These are phyloP conservation scores for Saccharomyces hybrid DNA, from an alignment of 1,139 yeast genomes.

Conservation along the genomic window DNA sequence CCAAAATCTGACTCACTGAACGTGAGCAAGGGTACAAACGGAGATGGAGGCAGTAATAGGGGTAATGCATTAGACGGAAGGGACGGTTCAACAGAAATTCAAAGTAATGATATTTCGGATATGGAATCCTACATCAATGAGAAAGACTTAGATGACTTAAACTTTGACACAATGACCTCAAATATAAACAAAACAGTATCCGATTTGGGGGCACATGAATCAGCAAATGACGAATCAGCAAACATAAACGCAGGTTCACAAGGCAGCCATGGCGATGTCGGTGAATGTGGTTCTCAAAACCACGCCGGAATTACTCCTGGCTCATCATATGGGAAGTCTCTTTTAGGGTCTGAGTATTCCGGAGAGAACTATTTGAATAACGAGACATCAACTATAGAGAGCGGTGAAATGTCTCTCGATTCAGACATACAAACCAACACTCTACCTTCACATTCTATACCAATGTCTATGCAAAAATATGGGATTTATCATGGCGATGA, in stretches of 20 bases:
- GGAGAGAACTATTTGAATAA: constrained; percentile 27
- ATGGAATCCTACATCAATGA: constrained; percentile 30
- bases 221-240: constrained; percentile 5
- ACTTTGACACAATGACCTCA: constrained; percentile 15
- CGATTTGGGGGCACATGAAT: constrained; percentile 2
- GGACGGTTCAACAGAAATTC: constrained; percentile 4
- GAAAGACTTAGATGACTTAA: constrained; percentile 23
- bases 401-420: constrained; percentile 13
- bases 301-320: constrained; percentile 6
- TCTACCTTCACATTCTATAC: constrained; percentile 21
- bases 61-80: constrained; percentile 7
- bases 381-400: constrained; percentile 17
- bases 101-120: constrained; percentile 23
- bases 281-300: constrained; percentile 26
- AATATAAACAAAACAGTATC: constrained; percentile 5
- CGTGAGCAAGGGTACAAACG: background rate
- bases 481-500: constrained; percentile 26
- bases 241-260: constrained; percentile 4
- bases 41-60: constrained; percentile 8
- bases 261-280: constrained; percentile 11
- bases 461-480: constrained; percentile 23
- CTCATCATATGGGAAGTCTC: constrained; percentile 35
- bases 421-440: constrained; percentile 17
- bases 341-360: constrained; percentile 35
- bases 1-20: constrained; percentile 6